Evolutionary conservation across 1,284 basidiomycete genomes (phyloP), one percentile per base, ranked within the genome.

Genomic region (Mrakiaceae sp.): DNA sequence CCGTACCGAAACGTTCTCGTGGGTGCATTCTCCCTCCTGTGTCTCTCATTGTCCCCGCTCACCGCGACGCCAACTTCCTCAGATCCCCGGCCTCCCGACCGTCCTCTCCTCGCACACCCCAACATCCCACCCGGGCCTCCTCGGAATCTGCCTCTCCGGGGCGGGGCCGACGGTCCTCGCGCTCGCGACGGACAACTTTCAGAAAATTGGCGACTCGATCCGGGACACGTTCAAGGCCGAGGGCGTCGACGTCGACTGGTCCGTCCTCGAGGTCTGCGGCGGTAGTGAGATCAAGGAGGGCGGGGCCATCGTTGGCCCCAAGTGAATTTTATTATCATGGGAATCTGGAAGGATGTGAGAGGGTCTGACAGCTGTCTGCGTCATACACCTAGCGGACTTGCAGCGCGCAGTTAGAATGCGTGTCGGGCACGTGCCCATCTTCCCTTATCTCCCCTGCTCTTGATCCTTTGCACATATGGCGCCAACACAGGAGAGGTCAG

Each of bases 161-260:
- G 96, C 96, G 1, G 96, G 96, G 0, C 96, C 96, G 1, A 98
- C 96, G 2, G 97, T 98, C 70, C 82, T 99, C 64, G 96, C 96
- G 0, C 83, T 99, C n/a, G 94, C 95, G 0, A 95, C 90, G 0
- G 78, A 79, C 57, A 86, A 87, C 52, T 95, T 88, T 70, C 87
- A 92, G 63, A 78, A 78, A 8, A 93, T 96, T 64, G 92, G 89
- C 6, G 82, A 85, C 69, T 87, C 87, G 69, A 92, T 90, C 48
- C 81, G 85, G 44, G 75, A 76, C 48, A 86, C 94, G 63, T 96
- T 95, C 77, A 78, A 78, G 66, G 76, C 79, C 60, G 82, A 87
- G 65, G 83, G 82, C 4, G 82, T 96, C 27, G 83, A 90, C 69
- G 89, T 95, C 48, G 77, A 78, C 69, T 78, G 74, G 74, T 70